Conservation (phyloP, 2,329 filamentous ascomycete species). For the Penicillium hesseltinei region DNA sequence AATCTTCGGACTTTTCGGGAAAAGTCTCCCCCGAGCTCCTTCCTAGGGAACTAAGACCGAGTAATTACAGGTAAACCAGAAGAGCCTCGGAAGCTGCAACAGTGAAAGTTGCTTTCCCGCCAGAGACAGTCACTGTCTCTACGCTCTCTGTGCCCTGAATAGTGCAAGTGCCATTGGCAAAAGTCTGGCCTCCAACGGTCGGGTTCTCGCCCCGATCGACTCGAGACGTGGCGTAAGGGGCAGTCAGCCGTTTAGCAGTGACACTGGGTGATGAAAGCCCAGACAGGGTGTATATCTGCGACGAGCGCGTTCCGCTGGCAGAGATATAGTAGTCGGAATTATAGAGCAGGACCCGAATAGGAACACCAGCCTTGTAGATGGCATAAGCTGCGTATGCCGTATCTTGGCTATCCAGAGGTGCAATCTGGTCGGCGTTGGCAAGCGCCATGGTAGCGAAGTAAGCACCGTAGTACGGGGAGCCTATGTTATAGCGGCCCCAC, state of each 20-base stretch:
- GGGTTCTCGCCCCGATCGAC: constrained; percentile 46
- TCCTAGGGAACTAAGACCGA: not conserved
- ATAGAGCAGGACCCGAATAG: constrained; percentile 43
- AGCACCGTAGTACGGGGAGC: constrained; percentile 54
- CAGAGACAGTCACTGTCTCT: constrained; percentile 18
- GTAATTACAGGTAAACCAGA: constrained; percentile 45
- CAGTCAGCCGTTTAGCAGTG: constrained; percentile 48
- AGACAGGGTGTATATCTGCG: constrained; percentile 44
- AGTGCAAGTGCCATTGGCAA: constrained; percentile 48
- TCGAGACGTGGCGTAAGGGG: constrained; percentile 44
- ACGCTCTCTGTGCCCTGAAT: constrained; percentile 38
- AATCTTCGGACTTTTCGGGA: not conserved
- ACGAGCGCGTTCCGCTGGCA: constrained; percentile 19
- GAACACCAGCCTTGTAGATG: constrained; percentile 40
- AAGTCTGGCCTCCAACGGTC: constrained; percentile 49
- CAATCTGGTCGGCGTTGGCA: constrained; percentile 45
- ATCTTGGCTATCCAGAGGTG: constrained; percentile 47
- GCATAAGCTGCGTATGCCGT: constrained; percentile 49
- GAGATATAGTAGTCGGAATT: constrained; percentile 34
- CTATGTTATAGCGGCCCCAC: constrained; percentile 51
- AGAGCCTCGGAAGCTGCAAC: constrained; percentile 51
- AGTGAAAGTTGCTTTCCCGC: constrained; percentile 41
- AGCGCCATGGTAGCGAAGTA: constrained; percentile 50
- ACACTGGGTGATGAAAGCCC: constrained; percentile 41
- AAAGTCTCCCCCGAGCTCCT: not conserved